Evolutionary conservation across 805 yeast genomes (phyloP), one percentile per base, ranked within the genome.

Genomic region (Metschnikowia proteae): DNA sequence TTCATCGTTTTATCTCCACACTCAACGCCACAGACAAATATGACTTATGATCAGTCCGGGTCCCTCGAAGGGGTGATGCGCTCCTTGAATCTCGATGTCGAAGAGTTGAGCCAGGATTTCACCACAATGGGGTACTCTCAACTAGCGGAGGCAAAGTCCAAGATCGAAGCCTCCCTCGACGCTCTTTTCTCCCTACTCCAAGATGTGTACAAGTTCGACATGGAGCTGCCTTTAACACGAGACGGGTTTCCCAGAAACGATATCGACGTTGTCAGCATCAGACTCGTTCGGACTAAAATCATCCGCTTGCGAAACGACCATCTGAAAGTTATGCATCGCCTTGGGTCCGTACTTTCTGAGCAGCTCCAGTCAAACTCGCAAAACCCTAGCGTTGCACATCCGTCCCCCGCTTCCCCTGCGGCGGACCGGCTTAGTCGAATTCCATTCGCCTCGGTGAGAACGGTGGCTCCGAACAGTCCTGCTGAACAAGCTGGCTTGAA

Each of bases 181-280:
- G 38, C 43, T 13, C 55, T 82, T 38, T 72, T 76, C 51, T 76
- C 70, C 29, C 59, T 71, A 10, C 69, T 87, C 26, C 53, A 58
- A 5, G 53, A 67, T 49, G 57, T 61, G 38, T 80, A 80, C 53
- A 66, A 72, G 9, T 81, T 74, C 3, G 83, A 79, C 54, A 82
- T 88, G 88, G 64, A 75, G 25, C 83, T 91, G 1, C 73, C 82
- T 0, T 65, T 92, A 49, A 66, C 87, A 2, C 80, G 85, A 0
- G 96, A 92, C 60, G 97, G 97, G 22, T 92, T 80, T 58, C 99
- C 99, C 0, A 70, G 97, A 38, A 64, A 73, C 13, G 97, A 92
- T 60, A 75, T 92, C 27, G 96, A 92, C 59, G 86, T 92, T 4
- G 80, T 89, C 11, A 60, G 70, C 22, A 73, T 89, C 9, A 70